These are phyloP conservation scores for Somion occarium DNA, from an alignment of 1,284 basidiomycete genomes.

Conservation along the genomic window DNA sequence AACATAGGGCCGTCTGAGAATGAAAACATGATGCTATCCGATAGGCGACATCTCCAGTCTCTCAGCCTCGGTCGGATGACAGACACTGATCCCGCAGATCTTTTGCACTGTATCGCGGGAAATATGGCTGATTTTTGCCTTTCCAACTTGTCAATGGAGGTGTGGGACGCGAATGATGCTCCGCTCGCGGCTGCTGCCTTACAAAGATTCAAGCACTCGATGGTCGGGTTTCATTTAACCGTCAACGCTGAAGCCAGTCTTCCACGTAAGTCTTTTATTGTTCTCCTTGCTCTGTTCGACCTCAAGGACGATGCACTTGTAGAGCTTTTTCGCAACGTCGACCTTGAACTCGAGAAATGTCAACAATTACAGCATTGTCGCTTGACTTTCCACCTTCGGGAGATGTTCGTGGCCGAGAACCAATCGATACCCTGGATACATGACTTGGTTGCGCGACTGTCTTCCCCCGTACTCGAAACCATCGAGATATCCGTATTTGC, in stretches of 20 bases:
- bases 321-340: slow-evolving; percentile 12
- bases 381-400: slow-evolving; percentile 18
- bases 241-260: background rate
- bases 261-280: background rate
- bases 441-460: slow-evolving; percentile 21
- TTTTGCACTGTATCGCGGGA: background rate
- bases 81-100: background rate
- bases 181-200: background rate
- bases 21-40: too few species aligned
- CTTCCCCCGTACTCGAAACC: slow-evolving; percentile 19
- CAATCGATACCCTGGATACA: slow-evolving; percentile 25
- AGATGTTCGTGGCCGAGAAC: slow-evolving; percentile 22
- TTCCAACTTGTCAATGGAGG: background rate
- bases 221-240: background rate
- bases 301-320: background rate
- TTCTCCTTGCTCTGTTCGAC: background rate
- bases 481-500: slow-evolving; percentile 18
- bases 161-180: background rate
- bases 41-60: background rate
- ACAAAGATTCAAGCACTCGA: background rate
- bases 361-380: slow-evolving; percentile 13
- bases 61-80: background rate
- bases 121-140: background rate
- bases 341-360: slow-evolving; percentile 13
- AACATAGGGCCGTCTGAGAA: background rate